A percentile compares a stretch with the other conserved stretches of the same genome.
Conservation (phyloP, 257 asterid genomes). For the Rubia yunnanensis region DNA sequence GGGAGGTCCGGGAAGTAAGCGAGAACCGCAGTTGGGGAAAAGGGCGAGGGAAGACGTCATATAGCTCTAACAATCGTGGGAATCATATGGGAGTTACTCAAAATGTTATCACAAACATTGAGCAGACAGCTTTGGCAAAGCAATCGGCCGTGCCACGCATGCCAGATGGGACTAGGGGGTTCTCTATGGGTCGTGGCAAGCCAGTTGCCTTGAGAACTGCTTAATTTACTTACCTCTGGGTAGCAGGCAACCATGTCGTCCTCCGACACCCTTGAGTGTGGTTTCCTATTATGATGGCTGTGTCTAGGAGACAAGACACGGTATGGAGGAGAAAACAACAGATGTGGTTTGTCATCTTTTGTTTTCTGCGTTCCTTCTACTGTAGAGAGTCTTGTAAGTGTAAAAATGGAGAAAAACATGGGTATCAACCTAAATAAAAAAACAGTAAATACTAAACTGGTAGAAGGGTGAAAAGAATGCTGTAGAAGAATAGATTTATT, state of each 20-base stretch:
- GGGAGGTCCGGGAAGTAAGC: slow-evolving; percentile 6
- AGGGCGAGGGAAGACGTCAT: slow-evolving; percentile 51
- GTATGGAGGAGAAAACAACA: background rate
- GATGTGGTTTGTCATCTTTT: background rate
- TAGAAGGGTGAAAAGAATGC: background rate
- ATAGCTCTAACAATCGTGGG: slow-evolving; percentile 29
- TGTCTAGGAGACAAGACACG: background rate
- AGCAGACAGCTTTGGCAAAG: slow-evolving; percentile 32
- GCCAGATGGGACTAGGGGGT: slow-evolving; percentile 96
- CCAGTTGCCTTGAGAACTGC: slow-evolving; percentile 36
- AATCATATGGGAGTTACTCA: slow-evolving; percentile 21
- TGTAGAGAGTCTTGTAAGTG: slow-evolving; percentile 4
- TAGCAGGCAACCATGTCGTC: background rate
- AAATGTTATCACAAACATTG: slow-evolving; percentile 22
- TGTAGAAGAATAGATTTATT: background rate
- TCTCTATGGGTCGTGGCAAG: slow-evolving; percentile 92
- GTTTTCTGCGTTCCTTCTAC: background rate
- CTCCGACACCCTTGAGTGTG: slow-evolving; percentile 11
- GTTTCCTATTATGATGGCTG: slow-evolving; percentile 8
- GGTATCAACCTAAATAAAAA: background rate
- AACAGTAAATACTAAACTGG: background rate
- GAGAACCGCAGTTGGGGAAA: slow-evolving; percentile 27
- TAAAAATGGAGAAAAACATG: background rate
- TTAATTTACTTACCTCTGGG: slow-evolving; percentile 20
- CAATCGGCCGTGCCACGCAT: slow-evolving; percentile 69